phyloP scores from a whole-genome alignment of 2,329 filamentous ascomycete genomes.

The Penicillium expansum region DNA sequence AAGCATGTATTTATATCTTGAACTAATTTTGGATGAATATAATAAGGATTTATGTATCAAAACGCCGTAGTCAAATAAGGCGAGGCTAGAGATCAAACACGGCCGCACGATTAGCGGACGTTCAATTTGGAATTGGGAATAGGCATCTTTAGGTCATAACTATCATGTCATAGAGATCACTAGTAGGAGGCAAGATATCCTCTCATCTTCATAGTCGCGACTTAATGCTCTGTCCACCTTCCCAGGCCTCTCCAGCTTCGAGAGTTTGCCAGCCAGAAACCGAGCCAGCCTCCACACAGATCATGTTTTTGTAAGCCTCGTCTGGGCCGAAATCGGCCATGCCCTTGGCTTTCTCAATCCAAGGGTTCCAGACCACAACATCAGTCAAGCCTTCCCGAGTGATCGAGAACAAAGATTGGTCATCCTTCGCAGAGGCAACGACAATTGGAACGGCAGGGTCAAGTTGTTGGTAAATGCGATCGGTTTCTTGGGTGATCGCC shows the following conservation, averaged over 20 bases:
- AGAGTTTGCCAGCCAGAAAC: slow-evolving; percentile 80
- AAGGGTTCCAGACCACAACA: slow-evolving; percentile 96
- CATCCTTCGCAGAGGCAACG: slow-evolving; percentile 47
- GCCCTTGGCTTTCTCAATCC: slow-evolving; percentile 75
- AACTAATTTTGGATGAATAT: neutral
- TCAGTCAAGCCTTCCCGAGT: slow-evolving; percentile 81
- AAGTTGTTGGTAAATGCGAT: slow-evolving; percentile 76
- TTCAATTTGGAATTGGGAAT: neutral
- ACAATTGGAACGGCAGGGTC: slow-evolving; percentile 49
- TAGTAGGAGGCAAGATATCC: neutral
- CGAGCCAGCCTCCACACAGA: slow-evolving; percentile 88
- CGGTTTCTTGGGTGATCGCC: slow-evolving; percentile 73
- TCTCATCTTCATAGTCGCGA: slow-evolving; percentile 29
- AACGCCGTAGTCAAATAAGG: neutral
- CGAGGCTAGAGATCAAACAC: neutral
- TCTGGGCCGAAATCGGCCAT: slow-evolving; percentile 88
- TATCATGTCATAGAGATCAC: slow-evolving; percentile 6
- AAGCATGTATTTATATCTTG: neutral
- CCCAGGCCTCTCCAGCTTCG: slow-evolving; percentile 72
- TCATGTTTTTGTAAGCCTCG: slow-evolving; percentile 86
- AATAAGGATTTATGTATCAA: neutral
- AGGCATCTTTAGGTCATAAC: slow-evolving; percentile 14
- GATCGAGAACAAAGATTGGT: slow-evolving; percentile 66
- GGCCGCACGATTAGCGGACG: neutral
- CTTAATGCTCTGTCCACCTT: slow-evolving; percentile 60